Conservation (phyloP, 176 grass and related monocot species). For the Rhipidocladum racemiflorum region DNA sequence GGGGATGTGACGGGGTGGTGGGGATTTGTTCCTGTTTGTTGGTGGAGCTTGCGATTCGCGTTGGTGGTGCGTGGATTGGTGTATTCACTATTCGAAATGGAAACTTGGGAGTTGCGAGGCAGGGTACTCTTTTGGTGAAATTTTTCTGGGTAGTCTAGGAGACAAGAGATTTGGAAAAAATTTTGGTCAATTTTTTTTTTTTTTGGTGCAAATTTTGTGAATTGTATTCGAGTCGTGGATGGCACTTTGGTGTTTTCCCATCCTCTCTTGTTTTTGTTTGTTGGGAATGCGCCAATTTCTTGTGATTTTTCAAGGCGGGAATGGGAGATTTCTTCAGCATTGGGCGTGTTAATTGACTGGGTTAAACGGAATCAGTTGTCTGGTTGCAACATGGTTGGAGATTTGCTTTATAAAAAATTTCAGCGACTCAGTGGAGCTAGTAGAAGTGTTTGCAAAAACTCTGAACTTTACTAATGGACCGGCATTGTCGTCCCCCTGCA, state of each 20-base stretch:
- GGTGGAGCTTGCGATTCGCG: neutral
- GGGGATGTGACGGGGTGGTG: neutral
- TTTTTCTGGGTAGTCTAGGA: neutral
- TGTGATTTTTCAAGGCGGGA: neutral
- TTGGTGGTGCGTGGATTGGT: neutral
- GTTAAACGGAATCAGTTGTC: neutral
- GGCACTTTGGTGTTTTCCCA: neutral
- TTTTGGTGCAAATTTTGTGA: neutral
- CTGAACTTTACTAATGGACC: neutral
- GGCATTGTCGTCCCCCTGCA: slow-evolving; percentile 21
- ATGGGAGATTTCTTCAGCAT: neutral
- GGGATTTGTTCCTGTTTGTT: neutral
- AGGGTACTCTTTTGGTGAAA: neutral
- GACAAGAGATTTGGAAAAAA: neutral
- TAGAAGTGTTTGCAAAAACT: neutral
- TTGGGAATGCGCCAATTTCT: neutral
- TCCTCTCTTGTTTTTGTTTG: neutral
- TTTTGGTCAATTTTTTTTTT: no score
- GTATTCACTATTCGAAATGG: neutral
- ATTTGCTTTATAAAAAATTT: neutral
- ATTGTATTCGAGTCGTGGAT: neutral
- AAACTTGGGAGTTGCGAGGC: neutral
- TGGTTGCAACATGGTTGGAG: neutral
- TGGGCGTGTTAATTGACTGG: neutral
- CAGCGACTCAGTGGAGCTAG: neutral